Conservation (phyloP, 2,329 filamentous ascomycete genomes). For the Colletotrichum aenigma region DNA sequence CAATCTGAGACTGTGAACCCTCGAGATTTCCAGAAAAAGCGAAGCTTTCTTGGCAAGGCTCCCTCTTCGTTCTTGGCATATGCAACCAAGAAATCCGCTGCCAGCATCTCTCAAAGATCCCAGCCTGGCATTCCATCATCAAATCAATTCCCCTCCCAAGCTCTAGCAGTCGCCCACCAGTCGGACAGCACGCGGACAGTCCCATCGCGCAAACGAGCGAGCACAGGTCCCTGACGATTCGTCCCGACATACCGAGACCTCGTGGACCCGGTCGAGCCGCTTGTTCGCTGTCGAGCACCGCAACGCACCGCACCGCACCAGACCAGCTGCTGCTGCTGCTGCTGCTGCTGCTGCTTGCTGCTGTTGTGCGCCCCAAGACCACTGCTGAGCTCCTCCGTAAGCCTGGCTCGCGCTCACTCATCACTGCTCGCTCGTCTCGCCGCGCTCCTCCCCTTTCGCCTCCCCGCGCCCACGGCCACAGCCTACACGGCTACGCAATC, state of each 20-base stretch:
- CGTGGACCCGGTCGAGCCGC: slow-evolving; percentile 17
- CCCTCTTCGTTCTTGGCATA: slow-evolving; percentile 24
- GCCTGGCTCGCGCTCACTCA: neutral
- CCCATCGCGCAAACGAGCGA: neutral
- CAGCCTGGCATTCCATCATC: slow-evolving; percentile 21
- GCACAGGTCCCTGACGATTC: slow-evolving; percentile 11
- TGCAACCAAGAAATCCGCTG: slow-evolving; percentile 23
- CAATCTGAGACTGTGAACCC: slow-evolving; percentile 23
- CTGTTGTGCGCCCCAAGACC: neutral
- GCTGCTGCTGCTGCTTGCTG: neutral
- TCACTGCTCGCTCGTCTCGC: neutral
- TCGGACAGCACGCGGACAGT: neutral
- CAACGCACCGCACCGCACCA: neutral
- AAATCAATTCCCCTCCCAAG: slow-evolving; percentile 18
- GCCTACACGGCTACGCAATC: neutral
- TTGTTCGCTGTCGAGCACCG: neutral
- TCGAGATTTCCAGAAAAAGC: slow-evolving; percentile 22
- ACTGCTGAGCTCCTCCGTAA: neutral
- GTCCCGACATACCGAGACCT: slow-evolving; percentile 16
- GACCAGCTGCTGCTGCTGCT: neutral
- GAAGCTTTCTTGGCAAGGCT: slow-evolving; percentile 26
- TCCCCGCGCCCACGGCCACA: neutral
- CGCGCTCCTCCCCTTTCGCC: neutral
- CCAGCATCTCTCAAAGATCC: slow-evolving; percentile 22
- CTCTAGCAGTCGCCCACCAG: neutral